phyloP scores from a whole-genome alignment of 768 basidiomycete species.

The Gautieria morchelliformis region DNA sequence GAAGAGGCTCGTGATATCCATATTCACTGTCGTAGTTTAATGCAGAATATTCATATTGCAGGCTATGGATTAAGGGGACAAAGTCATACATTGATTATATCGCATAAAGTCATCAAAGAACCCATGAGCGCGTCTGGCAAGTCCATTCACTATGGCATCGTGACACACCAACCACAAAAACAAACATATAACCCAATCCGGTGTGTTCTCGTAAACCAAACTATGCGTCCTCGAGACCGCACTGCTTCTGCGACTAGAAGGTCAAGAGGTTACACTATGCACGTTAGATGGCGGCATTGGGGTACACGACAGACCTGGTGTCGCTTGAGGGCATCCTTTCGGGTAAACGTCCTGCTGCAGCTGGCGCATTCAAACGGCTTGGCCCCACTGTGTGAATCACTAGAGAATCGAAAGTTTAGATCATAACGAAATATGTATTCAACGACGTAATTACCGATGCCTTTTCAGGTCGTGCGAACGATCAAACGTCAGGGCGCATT shows the following conservation, averaged over 20 bases:
- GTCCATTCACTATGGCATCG: background rate
- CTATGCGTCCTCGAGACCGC: slow-evolving; percentile 55
- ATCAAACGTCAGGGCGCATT: slow-evolving; percentile 77
- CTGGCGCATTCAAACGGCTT: slow-evolving; percentile 73
- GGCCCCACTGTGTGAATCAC: slow-evolving; percentile 6
- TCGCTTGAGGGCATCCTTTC: slow-evolving; percentile 79
- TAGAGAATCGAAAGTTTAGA: slow-evolving; percentile 19
- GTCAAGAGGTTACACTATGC: background rate
- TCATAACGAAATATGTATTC: background rate
- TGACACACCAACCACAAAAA: background rate
- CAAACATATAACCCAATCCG: background rate
- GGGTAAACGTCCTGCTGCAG: slow-evolving; percentile 80
- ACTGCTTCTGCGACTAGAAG: slow-evolving; percentile 62
- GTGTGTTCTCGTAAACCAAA: background rate
- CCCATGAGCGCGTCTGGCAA: background rate
- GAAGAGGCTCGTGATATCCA: background rate
- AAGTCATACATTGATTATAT: background rate
- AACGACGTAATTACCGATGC: slow-evolving; percentile 33
- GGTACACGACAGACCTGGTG: slow-evolving; percentile 53
- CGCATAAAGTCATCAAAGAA: background rate
- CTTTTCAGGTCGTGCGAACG: slow-evolving; percentile 80
- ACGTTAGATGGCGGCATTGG: background rate
- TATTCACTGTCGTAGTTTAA: background rate
- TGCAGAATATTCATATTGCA: background rate
- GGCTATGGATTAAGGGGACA: background rate